phyloP scores from a whole-genome alignment of 1,139 yeast species.

The Meyerozyma sp. region DNA sequence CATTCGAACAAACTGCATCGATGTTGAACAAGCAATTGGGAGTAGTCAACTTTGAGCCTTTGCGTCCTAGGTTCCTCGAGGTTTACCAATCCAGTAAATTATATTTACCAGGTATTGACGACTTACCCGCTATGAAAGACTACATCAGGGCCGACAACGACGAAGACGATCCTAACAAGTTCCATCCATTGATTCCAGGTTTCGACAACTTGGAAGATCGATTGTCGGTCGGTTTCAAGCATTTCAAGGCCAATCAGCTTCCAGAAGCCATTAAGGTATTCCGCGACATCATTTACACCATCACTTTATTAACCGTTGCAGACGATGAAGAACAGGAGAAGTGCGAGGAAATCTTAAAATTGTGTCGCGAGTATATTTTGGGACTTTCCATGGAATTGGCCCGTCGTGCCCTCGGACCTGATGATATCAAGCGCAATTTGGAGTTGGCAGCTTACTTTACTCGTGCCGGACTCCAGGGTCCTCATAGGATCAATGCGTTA shows the following conservation, averaged over 20 bases:
- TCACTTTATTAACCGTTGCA: constrained; percentile 67
- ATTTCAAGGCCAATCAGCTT: constrained; percentile 78
- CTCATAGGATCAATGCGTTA: constrained; percentile 81
- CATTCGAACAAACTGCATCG: constrained; percentile 93
- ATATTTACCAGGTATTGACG: constrained; percentile 67
- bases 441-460: constrained; percentile 97
- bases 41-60: constrained; percentile 78
- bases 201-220: constrained; percentile 59
- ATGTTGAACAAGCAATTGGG: constrained; percentile 88
- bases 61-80: constrained; percentile 75
- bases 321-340: constrained; percentile 71
- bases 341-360: constrained; percentile 63
- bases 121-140: constrained; percentile 62
- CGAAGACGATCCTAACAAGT: constrained; percentile 50
- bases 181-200: constrained; percentile 73
- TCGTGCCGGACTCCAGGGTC: constrained; percentile 71
- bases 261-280: constrained; percentile 75
- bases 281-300: constrained; percentile 73
- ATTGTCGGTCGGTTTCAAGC: constrained; percentile 72
- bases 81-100: constrained; percentile 78
- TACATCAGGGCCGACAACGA: constrained; percentile 60
- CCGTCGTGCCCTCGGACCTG: constrained; percentile 72
- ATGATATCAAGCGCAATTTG: constrained; percentile 75
- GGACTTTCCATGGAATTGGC: constrained; percentile 87
- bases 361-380: constrained; percentile 85